Percentiles rank a stretch among this genome's conserved stretches.
Evolutionary conservation across 441 rosid species (phyloP).

Genomic region (Brassica balearica): DNA sequence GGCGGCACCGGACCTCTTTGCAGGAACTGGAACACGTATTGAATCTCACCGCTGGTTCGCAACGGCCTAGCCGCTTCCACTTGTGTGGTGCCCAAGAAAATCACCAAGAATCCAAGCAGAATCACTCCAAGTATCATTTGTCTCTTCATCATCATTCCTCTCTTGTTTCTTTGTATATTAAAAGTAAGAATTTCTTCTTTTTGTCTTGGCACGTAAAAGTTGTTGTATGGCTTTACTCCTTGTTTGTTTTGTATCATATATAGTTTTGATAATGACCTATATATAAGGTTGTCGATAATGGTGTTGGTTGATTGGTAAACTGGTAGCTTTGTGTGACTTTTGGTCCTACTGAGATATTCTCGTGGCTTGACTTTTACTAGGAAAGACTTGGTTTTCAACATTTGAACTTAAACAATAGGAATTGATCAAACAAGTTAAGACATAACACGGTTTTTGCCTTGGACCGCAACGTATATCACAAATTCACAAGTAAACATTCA

Average conservation of each 20-base stretch:
- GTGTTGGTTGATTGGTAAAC: conserved; percentile 28
- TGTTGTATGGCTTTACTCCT: conserved; percentile 31
- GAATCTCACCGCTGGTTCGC: conserved; percentile 28
- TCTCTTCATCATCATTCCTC: conserved; percentile 38
- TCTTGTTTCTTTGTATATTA: not conserved
- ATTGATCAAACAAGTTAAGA: conserved; percentile 46
- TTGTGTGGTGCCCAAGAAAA: conserved; percentile 32
- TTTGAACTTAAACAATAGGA: conserved; percentile 35
- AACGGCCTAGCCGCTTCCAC: conserved; percentile 42
- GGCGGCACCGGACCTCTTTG: conserved; percentile 19
- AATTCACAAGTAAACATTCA: conserved; percentile 11
- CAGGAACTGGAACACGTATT: conserved; percentile 37
- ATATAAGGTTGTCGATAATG: conserved; percentile 26
- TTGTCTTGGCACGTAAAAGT: conserved; percentile 19
- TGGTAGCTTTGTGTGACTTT: conserved; percentile 32
- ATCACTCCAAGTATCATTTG: conserved; percentile 31
- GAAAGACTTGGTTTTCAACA: conserved; percentile 38
- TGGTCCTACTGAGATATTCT: conserved; percentile 33
- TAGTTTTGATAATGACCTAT: conserved; percentile 29
- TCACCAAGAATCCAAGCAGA: conserved; percentile 29
- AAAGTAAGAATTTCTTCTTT: not conserved
- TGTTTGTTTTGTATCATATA: conserved; percentile 31
- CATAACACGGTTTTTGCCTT: conserved; percentile 40
- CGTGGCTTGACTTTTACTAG: conserved; percentile 43
- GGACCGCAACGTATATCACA: conserved; percentile 26